Evolutionary conservation across 805 yeast genomes (phyloP).

Genomic region (Metschnikowia bowlesiae): DNA sequence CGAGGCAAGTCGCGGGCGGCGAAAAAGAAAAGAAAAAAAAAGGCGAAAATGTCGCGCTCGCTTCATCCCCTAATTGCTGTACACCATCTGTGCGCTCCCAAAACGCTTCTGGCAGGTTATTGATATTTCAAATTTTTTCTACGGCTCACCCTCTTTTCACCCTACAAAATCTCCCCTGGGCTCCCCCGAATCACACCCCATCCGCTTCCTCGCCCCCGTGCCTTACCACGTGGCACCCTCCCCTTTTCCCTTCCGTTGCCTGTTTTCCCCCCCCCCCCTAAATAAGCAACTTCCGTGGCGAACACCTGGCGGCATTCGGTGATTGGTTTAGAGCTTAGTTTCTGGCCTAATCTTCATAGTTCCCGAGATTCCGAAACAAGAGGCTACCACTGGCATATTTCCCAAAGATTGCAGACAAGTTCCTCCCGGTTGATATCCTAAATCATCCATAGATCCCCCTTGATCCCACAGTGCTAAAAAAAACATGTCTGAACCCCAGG

Average conservation of each 20-base stretch:
- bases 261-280: constrained; percentile 3
- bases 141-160: constrained; percentile 11
- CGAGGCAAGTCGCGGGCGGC: constrained; percentile 4
- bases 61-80: constrained; percentile 20
- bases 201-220: constrained; percentile 1
- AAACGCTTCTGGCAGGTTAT: constrained; percentile 9
- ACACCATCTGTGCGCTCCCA: constrained; percentile 17
- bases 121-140: constrained; percentile 7
- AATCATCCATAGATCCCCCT: constrained; percentile 1
- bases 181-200: constrained; percentile 4
- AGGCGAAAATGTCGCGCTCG: constrained; percentile 17
- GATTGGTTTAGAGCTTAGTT: constrained; percentile 2
- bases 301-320: constrained; percentile 4
- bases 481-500: constrained; percentile 43
- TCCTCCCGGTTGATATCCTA: not conserved
- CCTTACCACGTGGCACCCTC: constrained; percentile 1
- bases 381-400: not conserved
- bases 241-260: constrained; percentile 5
- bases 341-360: not conserved
- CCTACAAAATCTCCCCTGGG: constrained; percentile 5
- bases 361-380: not conserved
- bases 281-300: constrained; percentile 9
- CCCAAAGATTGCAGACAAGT: not conserved
- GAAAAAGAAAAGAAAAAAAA: constrained; percentile 9
- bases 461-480: constrained; percentile 4